Percentiles rank a stretch among this genome's conserved stretches.
Evolutionary conservation across 108 stramenopile species (phyloP).

Genomic region (Nitzschia sp.): DNA sequence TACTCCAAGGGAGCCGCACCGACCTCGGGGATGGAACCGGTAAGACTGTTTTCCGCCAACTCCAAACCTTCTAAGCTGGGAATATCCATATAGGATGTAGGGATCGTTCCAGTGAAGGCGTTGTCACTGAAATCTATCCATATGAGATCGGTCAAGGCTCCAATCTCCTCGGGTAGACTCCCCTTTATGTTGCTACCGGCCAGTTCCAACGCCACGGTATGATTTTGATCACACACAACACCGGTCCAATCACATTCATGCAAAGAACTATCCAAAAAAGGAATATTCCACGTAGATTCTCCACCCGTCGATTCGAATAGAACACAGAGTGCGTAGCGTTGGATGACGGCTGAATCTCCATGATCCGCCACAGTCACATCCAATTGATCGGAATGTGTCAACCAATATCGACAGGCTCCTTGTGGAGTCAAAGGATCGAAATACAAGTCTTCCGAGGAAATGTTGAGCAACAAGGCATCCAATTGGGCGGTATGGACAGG

Average conservation of each 20-base stretch:
- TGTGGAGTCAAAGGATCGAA: constrained; percentile 17
- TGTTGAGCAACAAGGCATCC: constrained; percentile 10
- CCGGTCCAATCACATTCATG: constrained; percentile 36
- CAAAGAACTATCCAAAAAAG: neutral
- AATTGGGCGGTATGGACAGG: neutral
- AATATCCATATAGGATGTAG: constrained; percentile 13
- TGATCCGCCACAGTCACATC: constrained; percentile 2
- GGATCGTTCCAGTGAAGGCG: constrained; percentile 31
- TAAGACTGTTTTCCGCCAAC: constrained; percentile 28
- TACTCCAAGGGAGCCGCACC: constrained; percentile 10
- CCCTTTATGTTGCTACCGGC: constrained; percentile 18
- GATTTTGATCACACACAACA: constrained; percentile 11
- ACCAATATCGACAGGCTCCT: constrained; percentile 23
- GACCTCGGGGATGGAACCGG: constrained; percentile 30
- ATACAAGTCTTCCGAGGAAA: neutral
- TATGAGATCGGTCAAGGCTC: constrained; percentile 1
- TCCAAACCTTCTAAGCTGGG: neutral
- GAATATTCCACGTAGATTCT: neutral
- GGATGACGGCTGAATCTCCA: constrained; percentile 24
- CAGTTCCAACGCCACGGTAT: constrained; percentile 10
- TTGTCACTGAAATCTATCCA: constrained; percentile 20
- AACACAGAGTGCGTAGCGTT: constrained; percentile 29
- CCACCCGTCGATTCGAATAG: constrained; percentile 20
- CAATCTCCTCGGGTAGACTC: constrained; percentile 16
- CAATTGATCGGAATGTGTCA: constrained; percentile 12